These are phyloP conservation scores for Aspergillus chevalieri DNA, from an alignment of 2,329 filamentous ascomycete species.

Conservation along the genomic window DNA sequence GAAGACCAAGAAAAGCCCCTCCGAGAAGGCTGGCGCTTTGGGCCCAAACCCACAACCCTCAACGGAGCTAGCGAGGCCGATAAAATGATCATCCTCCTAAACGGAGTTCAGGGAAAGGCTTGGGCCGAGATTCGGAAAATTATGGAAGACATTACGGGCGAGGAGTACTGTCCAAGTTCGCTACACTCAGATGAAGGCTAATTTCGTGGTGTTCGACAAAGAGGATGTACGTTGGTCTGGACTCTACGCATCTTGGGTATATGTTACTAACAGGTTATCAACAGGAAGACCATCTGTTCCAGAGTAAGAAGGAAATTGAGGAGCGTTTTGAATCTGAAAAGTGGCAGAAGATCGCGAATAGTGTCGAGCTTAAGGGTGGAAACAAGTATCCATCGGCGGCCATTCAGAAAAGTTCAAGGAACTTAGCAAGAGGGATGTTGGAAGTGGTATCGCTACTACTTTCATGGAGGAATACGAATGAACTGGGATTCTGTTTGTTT, in stretches of 20 bases:
- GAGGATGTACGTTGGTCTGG: slow-evolving; percentile 21
- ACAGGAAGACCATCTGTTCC: slow-evolving; percentile 25
- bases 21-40: slow-evolving; percentile 6
- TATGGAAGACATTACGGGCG: neutral
- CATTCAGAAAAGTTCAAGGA: slow-evolving; percentile 25
- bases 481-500: too few species aligned
- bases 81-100: neutral
- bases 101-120: neutral
- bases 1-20: slow-evolving; percentile 6
- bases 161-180: neutral
- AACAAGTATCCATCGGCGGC: neutral
- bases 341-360: slow-evolving; percentile 32
- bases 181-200: neutral
- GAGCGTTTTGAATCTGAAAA: slow-evolving; percentile 34
- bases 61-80: slow-evolving; percentile 1
- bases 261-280: neutral
- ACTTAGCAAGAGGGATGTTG: slow-evolving; percentile 20
- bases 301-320: slow-evolving; percentile 35
- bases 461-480: neutral
- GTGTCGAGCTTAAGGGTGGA: neutral
- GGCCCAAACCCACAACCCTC: slow-evolving; percentile 16
- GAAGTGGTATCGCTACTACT: neutral
- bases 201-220: slow-evolving; percentile 12
- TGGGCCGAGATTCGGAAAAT: neutral
- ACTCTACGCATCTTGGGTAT: too few species aligned